phyloP scores from a whole-genome alignment of 257 asterid species.

The Jasminum sambac region DNA sequence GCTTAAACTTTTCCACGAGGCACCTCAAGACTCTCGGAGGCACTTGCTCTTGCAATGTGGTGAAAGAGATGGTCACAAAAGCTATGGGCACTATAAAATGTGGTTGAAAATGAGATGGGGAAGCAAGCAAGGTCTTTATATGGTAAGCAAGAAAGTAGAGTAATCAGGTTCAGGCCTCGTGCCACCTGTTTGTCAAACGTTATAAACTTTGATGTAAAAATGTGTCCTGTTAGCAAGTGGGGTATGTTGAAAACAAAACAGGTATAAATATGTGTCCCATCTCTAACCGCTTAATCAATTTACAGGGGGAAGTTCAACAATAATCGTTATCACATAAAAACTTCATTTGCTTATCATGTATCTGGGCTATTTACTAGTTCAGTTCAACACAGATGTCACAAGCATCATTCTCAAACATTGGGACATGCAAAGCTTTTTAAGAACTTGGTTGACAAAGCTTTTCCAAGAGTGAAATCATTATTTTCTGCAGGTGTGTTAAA shows the following conservation, averaged over 20 bases:
- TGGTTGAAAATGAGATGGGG: too few relatives aligned
- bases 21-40: too few relatives aligned
- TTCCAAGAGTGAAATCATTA: too few relatives aligned
- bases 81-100: too few relatives aligned
- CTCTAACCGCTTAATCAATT: neutral
- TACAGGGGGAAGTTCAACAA: neutral
- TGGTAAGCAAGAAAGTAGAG: neutral
- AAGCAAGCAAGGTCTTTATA: too few relatives aligned
- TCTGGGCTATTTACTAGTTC: conserved; percentile 1
- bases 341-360: conserved; percentile 6
- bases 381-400: conserved; percentile 6
- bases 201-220: neutral
- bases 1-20: neutral
- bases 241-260: too few relatives aligned
- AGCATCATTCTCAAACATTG: conserved; percentile 12
- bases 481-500: too few relatives aligned
- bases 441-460: too few relatives aligned
- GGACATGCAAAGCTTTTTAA: neutral
- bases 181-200: neutral
- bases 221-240: too few relatives aligned
- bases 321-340: neutral
- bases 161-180: neutral
- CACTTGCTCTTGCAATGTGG: too few relatives aligned
- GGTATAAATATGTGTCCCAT: neutral
- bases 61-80: too few relatives aligned